Base-by-base conservation (phyloP, 352 stramenopile genomes). In the Phytopythium cucurbitacearum region DNA sequence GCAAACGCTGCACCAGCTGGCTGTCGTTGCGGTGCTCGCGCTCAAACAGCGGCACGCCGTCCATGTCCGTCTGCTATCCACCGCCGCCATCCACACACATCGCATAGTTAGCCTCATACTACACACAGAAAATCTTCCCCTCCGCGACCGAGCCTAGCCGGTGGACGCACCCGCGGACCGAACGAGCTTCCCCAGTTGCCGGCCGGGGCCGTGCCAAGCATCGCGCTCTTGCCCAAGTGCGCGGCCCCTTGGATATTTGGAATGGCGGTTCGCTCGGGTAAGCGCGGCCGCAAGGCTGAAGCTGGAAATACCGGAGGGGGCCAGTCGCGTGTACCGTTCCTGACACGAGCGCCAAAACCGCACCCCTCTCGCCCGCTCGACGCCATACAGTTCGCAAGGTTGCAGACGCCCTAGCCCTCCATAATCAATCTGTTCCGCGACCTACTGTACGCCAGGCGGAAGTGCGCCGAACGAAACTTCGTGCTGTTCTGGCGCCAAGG, bases 21-120 rank as follows among this genome's bases (percentile, higher is more conserved):
- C 79, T 81, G 65, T 94, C 84, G 53, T 88, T 89, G 59, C 84
- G 77, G 63, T 91, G 84, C 69, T 94, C 84, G 47, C 84, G 79
- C 67, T 94, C 84, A 68, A 94, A 94, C 40, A 92, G 66, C 60
- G 84, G 84, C 51, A 90, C 84, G 58, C 57, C 89, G 53, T 89
- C 82, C 82, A 92, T 91, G 28, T 94, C 80, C 53, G 68, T 66
- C 67, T 85, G 58, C 16, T 52, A 40, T 16, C 45, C 6, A 50
- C 8, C 21, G 21, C 21, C 21, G n/a, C n/a, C n/a, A n/a, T n/a
- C n/a, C 41, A 32, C 46, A 43, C 48, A 28, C 21, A 28, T 28
- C 21, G 21, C 21, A 28, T 11, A n/a, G 3, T 46, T 13, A 55
- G 12, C 15, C 34, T 56, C 21, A 5, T 15, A 15, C 1, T 21